Evolutionary conservation across 345 rosid genomes (phyloP), one percentile per base, ranked within the genome.

Genomic region (Pugionium cornutum): DNA sequence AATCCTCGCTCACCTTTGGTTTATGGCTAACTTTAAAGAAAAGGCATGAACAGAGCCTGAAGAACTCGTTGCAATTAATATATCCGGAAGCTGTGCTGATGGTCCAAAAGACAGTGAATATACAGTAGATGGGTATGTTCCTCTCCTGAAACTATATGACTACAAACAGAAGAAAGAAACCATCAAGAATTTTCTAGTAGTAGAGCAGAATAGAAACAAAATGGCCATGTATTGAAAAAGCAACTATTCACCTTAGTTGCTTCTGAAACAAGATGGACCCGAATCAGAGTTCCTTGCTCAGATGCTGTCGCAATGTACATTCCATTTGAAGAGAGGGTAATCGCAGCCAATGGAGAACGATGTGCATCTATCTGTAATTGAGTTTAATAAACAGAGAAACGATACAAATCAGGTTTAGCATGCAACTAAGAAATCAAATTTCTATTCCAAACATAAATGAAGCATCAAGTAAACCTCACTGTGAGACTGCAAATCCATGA

Each of bases 271-370:
- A 84, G 80, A 81, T 87, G 87, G 66, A 92, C 95, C 66, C 96
- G 82, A 69, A 92, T 78, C 61, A 87, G 68, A 56, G 98, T 92
- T 66, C 98, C 98, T 64, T 87, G 95, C 73, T 92, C 98, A 52
- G 98, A 92, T 52, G 96, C 96, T 39, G 98, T 92, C 18, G 98
- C 98, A 58, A 92, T 78, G 69, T 83, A 92, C 83, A 67, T 77
- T 69, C 98, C 98, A 73, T 84, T 85, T 32, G 86, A 76, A 67
- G 96, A 87, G 64, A 92, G 84, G 2, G 80, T 83, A 70, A 89
- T 55, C 5, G 95, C 95, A 76, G 90, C 92, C 83, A 92, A 68
- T 48, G 91, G 90, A 56, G 95, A 71, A 34, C 81, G 86, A 66
- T 92, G 98, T 53, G 98, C 98, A 62, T 92, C 98, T 56, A 92